These are phyloP conservation scores for Annona squamosa DNA, from an alignment of 164 flowering plant genomes.

Conservation along the genomic window DNA sequence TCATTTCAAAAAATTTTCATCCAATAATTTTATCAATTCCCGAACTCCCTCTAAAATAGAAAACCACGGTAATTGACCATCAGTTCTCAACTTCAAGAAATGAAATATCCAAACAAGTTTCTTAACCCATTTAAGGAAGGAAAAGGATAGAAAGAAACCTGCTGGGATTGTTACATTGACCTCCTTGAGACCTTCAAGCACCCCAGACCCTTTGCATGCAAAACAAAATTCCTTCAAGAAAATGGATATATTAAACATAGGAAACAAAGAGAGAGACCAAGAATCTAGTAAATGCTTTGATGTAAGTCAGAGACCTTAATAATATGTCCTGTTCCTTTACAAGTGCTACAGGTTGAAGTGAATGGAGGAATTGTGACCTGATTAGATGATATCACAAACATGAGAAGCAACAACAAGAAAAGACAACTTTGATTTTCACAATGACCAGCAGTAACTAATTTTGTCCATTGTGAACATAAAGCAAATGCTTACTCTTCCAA, in stretches of 20 bases:
- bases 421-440: not conserved
- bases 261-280: not conserved
- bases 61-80: not conserved
- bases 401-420: not conserved
- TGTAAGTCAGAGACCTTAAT: slow-evolving; percentile 40
- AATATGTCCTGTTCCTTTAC: slow-evolving; percentile 69
- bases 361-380: slow-evolving; percentile 92
- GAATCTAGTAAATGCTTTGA: not conserved
- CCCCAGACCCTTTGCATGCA: slow-evolving; percentile 65
- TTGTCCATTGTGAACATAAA: not conserved
- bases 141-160: slow-evolving; percentile 40
- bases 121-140: slow-evolving; percentile 2
- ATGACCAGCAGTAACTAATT: not conserved
- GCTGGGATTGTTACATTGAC: slow-evolving; percentile 71
- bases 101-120: not conserved
- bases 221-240: slow-evolving; percentile 52
- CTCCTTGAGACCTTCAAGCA: slow-evolving; percentile 59
- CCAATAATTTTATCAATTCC: not conserved
- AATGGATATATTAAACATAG: slow-evolving; percentile 7
- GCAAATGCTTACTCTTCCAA: slow-evolving; percentile 11
- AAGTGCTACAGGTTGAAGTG: slow-evolving; percentile 65
- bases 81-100: not conserved
- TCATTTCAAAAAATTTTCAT: too few species aligned
- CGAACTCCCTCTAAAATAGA: too few species aligned
- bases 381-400: slow-evolving; percentile 4